Base-by-base conservation (phyloP, 495 filamentous ascomycete genomes). In the Coniosporium apollinis region DNA sequence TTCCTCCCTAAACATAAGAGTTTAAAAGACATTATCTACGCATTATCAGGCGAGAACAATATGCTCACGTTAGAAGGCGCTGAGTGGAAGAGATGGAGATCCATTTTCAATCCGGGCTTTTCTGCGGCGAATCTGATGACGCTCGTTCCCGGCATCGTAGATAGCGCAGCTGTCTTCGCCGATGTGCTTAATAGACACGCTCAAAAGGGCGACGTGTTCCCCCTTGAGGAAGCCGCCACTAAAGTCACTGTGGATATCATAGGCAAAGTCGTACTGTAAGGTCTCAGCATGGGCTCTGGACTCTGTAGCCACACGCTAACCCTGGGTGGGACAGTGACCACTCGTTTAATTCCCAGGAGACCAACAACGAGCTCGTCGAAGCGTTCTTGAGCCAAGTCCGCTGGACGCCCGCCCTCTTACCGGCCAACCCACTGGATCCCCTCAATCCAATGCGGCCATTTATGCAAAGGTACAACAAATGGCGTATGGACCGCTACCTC, bases 71-170 rank as follows among this genome's bases (percentile, higher is more conserved):
- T 50, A 9, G 52, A 62, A 4, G 62, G 59, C 2, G 33, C 34
- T 4, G 37, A 49, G 25, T 65, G 64, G 64, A 64, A 60, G 41
- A 44, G 37, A 14, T 61, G 55, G 53, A 39, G 61, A 19, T 32
- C 22, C 28, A 34, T 58, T 4, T 65, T 66, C 46, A 68, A 60
- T 42, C 60, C 61, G 3, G 65, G 62, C 5, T 68, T 70, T 45
- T 47, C 43, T 10, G 38, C 42, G 1, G 52, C 44, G 21, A 52
- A 66, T 39, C 43, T 68, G 4, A 46, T 60, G 30, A 50, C 44
- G 3, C 42, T 65, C 16, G 49, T 61, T 0, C 56, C 60, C 5
- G 29, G 42, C 13, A 59, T 68, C 30, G 35, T 65, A 4, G 57
- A 66, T 8, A 57, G 65, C 34, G 42, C 44, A 1, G 19, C 39